Conservation (phyloP, 352 stramenopile genomes). For the Phytophthora cryptogea region DNA sequence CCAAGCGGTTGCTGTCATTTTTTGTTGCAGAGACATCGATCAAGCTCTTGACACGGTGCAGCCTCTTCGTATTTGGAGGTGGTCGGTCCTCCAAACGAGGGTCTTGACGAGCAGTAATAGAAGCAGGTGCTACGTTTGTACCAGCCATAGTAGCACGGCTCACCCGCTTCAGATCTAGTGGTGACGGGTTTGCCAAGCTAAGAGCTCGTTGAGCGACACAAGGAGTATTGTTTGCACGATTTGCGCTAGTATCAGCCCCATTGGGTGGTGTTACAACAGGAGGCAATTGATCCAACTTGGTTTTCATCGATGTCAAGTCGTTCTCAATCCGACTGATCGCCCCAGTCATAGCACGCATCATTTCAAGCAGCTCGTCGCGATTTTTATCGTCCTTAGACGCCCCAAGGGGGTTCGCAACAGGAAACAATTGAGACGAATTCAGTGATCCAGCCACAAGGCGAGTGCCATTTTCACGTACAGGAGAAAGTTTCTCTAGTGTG, state of each 20-base stretch:
- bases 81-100: background rate
- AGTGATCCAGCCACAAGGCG: background rate
- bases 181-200: background rate
- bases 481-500: background rate
- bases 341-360: background rate
- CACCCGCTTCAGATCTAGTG: background rate
- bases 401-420: background rate
- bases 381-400: background rate
- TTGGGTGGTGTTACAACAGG: background rate
- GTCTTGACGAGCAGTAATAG: background rate
- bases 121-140: too few species aligned
- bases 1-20: background rate
- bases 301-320: background rate
- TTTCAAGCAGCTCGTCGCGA: slow-evolving; percentile 1
- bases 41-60: background rate
- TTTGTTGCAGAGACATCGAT: background rate
- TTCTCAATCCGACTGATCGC: background rate
- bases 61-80: background rate
- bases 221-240: background rate
- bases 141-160: background rate
- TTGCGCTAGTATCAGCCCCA: background rate
- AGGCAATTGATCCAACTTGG: background rate
- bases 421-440: background rate
- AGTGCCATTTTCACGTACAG: background rate
- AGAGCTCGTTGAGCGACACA: background rate